These are phyloP conservation scores for Micromonas pusilla DNA, from an alignment of 139 green algal species.

Conservation along the genomic window DNA sequence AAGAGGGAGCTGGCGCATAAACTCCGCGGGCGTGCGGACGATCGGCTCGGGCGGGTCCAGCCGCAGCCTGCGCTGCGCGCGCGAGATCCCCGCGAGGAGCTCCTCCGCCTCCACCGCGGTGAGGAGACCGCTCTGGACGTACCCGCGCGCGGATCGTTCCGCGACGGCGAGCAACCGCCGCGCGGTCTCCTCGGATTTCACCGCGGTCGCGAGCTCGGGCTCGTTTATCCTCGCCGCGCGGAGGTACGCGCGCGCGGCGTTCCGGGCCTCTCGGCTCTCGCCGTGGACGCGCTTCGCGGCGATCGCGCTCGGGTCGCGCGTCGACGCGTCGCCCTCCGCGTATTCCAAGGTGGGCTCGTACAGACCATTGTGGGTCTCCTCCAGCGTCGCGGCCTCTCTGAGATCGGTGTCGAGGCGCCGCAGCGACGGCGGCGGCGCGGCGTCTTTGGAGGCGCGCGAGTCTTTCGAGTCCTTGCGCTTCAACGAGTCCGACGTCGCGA, in stretches of 20 bases:
- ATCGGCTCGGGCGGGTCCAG: background rate
- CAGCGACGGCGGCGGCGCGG: too few relatives aligned
- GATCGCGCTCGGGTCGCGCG: background rate
- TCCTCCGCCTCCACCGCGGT: background rate
- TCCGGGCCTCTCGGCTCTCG: background rate
- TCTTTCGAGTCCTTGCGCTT: background rate
- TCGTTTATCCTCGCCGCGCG: background rate
- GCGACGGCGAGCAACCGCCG: background rate
- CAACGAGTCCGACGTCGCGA: background rate
- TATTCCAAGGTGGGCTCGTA: background rate
- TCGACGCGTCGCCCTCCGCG: background rate
- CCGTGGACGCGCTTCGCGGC: background rate
- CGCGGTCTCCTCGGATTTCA: background rate
- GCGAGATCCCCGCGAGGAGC: background rate
- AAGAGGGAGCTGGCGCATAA: background rate
- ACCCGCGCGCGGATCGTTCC: background rate
- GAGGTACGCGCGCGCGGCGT: background rate
- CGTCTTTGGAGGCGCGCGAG: too few relatives aligned
- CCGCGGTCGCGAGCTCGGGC: background rate
- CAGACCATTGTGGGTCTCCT: too few relatives aligned
- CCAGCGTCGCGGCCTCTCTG: too few relatives aligned
- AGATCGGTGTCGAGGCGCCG: too few relatives aligned
- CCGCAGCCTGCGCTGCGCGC: background rate
- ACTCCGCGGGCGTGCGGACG: background rate
- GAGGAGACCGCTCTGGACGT: background rate